Conservation (phyloP, 306 rosid species). For the Dicorynia guianensis region DNA sequence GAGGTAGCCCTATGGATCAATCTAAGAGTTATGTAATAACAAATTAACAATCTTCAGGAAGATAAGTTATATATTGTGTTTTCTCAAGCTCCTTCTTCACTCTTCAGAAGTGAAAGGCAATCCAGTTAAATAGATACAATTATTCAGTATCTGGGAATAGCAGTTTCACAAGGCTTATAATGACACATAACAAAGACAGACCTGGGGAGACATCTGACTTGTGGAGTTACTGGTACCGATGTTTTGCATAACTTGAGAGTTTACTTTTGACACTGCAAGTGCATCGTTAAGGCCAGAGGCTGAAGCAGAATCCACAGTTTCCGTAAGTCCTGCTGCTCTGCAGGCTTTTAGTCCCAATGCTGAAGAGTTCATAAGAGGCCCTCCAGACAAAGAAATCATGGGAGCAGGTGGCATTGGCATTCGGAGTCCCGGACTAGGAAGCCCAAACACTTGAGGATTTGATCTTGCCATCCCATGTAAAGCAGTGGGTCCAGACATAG, state of each 20-base stretch:
- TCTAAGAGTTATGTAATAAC: background rate
- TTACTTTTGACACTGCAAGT: conserved; percentile 48
- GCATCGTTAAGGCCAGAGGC: conserved; percentile 64
- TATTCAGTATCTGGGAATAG: too few species aligned
- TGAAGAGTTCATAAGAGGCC: conserved; percentile 64
- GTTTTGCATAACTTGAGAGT: conserved; percentile 52
- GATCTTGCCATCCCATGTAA: conserved; percentile 74
- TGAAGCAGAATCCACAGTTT: conserved; percentile 59
- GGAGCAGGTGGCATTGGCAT: conserved; percentile 63
- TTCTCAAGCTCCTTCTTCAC: background rate
- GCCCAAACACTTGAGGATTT: conserved; percentile 68
- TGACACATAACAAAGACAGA: conserved; percentile 33
- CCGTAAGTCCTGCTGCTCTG: conserved; percentile 58
- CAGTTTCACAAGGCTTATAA: conserved; percentile 20
- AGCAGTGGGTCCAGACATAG: conserved; percentile 60
- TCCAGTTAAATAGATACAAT: background rate
- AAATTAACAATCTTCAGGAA: background rate
- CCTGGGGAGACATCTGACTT: conserved; percentile 64
- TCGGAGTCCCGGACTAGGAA: conserved; percentile 80
- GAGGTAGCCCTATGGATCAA: background rate
- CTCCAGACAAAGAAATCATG: conserved; percentile 58
- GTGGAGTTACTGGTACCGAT: conserved; percentile 52
- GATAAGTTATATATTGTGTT: background rate
- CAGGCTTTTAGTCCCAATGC: conserved; percentile 47
- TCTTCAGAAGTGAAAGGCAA: background rate